Evolutionary conservation across 441 rosid genomes (phyloP).

Genomic region (Lagerstroemia fauriei): DNA sequence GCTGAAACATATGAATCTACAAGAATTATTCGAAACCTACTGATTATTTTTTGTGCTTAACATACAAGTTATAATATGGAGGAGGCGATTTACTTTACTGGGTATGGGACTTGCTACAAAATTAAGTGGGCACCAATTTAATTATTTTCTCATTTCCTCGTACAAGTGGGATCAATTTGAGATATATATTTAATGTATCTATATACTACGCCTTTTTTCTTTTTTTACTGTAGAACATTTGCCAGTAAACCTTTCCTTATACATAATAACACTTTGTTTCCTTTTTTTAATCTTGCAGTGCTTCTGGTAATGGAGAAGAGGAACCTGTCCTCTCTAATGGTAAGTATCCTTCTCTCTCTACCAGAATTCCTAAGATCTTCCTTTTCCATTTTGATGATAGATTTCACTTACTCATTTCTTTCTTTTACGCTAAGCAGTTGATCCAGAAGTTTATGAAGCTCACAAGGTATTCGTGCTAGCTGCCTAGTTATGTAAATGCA

Average conservation of each 20-base stretch:
- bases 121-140: background rate
- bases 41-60: background rate
- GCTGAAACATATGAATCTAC: background rate
- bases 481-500: background rate
- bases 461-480: slow-evolving; percentile 59
- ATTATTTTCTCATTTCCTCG: background rate
- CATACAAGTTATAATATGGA: background rate
- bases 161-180: background rate
- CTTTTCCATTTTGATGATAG: slow-evolving; percentile 20
- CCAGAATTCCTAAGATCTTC: slow-evolving; percentile 12
- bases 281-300: slow-evolving; percentile 44
- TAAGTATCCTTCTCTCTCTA: slow-evolving; percentile 22
- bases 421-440: slow-evolving; percentile 51
- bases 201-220: background rate
- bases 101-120: background rate
- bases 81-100: background rate
- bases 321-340: slow-evolving; percentile 75
- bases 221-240: background rate
- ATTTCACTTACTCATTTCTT: slow-evolving; percentile 19
- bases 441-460: slow-evolving; percentile 59
- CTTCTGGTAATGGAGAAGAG: slow-evolving; percentile 57
- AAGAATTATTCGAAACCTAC: background rate
- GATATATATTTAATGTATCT: background rate
- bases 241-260: background rate
- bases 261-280: slow-evolving; percentile 4